Conservation (phyloP, 2,329 filamentous ascomycete species). For the Pseudocercospora fuligena region DNA sequence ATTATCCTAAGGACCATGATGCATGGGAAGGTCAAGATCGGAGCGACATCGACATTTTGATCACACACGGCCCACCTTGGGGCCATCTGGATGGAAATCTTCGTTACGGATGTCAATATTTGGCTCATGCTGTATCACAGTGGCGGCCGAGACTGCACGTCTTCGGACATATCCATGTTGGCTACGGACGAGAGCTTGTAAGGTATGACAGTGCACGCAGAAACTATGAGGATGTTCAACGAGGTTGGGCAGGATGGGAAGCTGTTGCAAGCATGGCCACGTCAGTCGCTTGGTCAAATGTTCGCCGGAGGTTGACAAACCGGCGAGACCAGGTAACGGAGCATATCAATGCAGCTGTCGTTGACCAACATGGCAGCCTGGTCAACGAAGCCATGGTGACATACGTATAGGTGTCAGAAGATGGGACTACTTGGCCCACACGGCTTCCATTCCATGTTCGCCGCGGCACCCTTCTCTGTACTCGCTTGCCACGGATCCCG, state of each 20-base stretch:
- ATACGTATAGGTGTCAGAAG: background rate
- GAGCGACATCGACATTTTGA: conserved; percentile 42
- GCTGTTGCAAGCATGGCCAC: background rate
- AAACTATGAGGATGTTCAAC: background rate
- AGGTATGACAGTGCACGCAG: conserved; percentile 65
- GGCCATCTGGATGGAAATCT: conserved; percentile 45
- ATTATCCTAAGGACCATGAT: conserved; percentile 43
- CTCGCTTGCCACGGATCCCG: background rate
- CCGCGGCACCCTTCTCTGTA: background rate
- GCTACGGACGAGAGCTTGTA: conserved; percentile 51
- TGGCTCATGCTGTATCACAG: conserved; percentile 38
- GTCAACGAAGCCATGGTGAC: background rate
- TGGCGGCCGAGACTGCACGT: conserved; percentile 43
- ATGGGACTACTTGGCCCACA: background rate
- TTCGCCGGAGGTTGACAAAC: background rate
- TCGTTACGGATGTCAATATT: conserved; percentile 34
- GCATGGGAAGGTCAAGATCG: conserved; percentile 30
- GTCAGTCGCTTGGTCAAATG: background rate
- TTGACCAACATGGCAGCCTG: background rate
- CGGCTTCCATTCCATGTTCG: background rate
- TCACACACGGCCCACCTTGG: conserved; percentile 48
- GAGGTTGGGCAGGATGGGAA: background rate
- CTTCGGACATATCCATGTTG: conserved; percentile 48
- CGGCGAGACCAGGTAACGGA: background rate
- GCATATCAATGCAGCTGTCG: background rate